phyloP scores from a whole-genome alignment of 371 early-diverging fungal genomes.

The Lichtheimia ramosa region DNA sequence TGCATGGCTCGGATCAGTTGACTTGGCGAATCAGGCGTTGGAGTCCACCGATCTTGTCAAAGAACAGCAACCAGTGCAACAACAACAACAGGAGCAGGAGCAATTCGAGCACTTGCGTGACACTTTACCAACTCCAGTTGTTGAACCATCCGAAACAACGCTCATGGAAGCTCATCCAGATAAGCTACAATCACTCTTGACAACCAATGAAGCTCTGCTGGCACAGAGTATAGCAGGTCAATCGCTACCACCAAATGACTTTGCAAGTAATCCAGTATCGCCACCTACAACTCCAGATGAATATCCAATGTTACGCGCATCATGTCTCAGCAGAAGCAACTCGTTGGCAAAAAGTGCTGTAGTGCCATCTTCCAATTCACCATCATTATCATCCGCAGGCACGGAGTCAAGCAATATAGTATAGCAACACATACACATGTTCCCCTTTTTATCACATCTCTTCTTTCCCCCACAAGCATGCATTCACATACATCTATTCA shows the following conservation, averaged over 20 bases:
- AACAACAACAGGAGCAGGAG: constrained; percentile 4
- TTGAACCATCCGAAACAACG: neutral
- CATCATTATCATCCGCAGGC: neutral
- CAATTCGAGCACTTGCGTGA: neutral
- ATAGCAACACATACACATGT: neutral
- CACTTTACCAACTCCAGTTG: neutral
- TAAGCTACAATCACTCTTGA: constrained; percentile 34
- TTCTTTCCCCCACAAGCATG: too few species aligned
- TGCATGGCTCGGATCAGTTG: constrained; percentile 33
- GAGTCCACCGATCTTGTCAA: neutral
- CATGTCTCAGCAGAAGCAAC: constrained; percentile 1
- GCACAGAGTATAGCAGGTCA: constrained; percentile 32
- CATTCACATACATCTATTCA: too few species aligned
- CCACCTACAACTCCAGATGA: constrained; percentile 9
- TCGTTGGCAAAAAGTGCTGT: constrained; percentile 3
- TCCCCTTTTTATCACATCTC: neutral
- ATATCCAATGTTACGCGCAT: constrained; percentile 3
- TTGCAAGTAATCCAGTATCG: neutral
- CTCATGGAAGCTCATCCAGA: constrained; percentile 28
- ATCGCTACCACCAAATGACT: neutral
- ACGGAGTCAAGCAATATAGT: too few species aligned
- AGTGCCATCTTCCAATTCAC: neutral
- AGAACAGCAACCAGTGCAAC: neutral
- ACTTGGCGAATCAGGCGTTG: neutral
- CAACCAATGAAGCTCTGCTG: constrained; percentile 44